Base-by-base conservation (phyloP, 2,329 filamentous ascomycete genomes). In the Calonectria leucothoes region DNA sequence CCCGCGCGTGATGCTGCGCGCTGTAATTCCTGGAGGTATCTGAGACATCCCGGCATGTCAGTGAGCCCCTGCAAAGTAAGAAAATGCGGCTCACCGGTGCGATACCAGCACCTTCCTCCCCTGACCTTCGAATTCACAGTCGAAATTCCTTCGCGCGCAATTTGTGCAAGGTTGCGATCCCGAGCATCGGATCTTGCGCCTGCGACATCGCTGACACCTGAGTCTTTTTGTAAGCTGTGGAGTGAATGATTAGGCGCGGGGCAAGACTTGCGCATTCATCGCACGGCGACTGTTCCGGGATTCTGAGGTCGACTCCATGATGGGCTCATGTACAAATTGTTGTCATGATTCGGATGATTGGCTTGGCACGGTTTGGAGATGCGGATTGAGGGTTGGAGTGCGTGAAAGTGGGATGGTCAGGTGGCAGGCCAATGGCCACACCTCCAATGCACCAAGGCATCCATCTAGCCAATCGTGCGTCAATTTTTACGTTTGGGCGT, bases 171-270 rank as follows among this genome's bases (percentile, higher is more conserved):
- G 70, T 20, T 72, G 57, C 27, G 65, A 48, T 37, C 70, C 70
- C 57, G 70, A 68, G 29, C 70, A 72, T 48, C 70, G 70, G 23
- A 72, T 64, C 65, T 72, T 72, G 65, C 70, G 70, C 37, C 48
- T 39, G 12, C 70, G 70, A 52, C 70, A 72, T 39, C 70, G 70
- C 23, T 72, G 33, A 39, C 70, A 72, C 17, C 70, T 72, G 29
- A 48, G 48, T 17, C 17, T 31, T 25, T 35, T 52, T 23, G 61
- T 71, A 15, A 71, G 69, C n/a, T 11, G 49, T 12, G 31, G 35
- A 14, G 11, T 17, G 20, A 48, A n/a, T 23, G 20, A 33, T 33
- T 64, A 39, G 37, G 25, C 7, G 4, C 6, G 29, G 33, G 33
- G n/a, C 17, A 8, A 8, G 37, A 68, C 70, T 20, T 64, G 67